Conservation (phyloP, 2,329 filamentous ascomycete genomes). For the Microascus cirrosus region DNA sequence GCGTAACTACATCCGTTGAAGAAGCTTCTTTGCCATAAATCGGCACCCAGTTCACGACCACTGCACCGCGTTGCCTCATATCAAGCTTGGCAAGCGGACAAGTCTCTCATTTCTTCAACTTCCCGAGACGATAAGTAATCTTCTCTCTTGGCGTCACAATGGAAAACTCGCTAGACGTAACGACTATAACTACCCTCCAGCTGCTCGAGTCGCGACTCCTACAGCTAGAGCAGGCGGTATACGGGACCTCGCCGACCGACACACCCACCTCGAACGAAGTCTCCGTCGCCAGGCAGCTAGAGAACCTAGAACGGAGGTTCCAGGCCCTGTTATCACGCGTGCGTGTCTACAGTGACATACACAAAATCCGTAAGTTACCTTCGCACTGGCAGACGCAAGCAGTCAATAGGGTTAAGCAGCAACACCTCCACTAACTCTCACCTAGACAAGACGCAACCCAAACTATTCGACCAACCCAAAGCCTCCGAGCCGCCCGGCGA, state of each 20-base stretch:
- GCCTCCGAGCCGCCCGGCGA: slow-evolving; percentile 37
- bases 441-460: slow-evolving; percentile 40
- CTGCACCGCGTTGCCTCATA: too few relatives aligned
- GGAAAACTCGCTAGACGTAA: slow-evolving; percentile 33
- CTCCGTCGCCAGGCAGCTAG: slow-evolving; percentile 31
- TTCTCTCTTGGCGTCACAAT: slow-evolving; percentile 10
- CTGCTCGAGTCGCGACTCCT: slow-evolving; percentile 48
- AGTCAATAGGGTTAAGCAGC: not conserved
- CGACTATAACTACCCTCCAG: slow-evolving; percentile 41
- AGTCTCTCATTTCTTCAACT: not conserved
- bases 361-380: slow-evolving; percentile 44
- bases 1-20: too few relatives aligned
- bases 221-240: slow-evolving; percentile 38
- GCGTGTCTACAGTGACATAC: slow-evolving; percentile 46
- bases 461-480: slow-evolving; percentile 38
- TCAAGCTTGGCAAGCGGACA: not conserved
- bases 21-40: too few relatives aligned
- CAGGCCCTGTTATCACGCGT: slow-evolving; percentile 34
- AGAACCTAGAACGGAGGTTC: slow-evolving; percentile 43
- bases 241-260: slow-evolving; percentile 28
- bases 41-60: too few relatives aligned
- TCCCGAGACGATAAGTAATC: not conserved
- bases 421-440: not conserved
- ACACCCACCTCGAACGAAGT: slow-evolving; percentile 26
- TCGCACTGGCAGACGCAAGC: not conserved